Evolutionary conservation across 495 filamentous ascomycete species (phyloP), one percentile per base, ranked within the genome.

Genomic region (Penicillium flavigenum): DNA sequence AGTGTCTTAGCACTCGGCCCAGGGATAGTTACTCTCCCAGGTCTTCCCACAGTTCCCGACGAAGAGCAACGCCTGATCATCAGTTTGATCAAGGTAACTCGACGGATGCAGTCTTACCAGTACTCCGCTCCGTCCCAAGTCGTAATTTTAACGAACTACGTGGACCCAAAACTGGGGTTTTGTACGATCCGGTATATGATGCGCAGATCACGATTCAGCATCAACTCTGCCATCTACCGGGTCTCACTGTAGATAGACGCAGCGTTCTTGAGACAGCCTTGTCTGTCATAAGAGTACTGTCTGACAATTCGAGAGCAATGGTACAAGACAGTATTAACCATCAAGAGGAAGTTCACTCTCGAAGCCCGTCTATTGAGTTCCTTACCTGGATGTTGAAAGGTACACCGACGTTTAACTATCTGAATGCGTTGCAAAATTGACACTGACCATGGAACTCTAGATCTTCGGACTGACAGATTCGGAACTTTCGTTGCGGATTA

Each of bases 321-420:
- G 39, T 24, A 31, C 39, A 53, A 45, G 38, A 29, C 27, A 48
- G 32, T 20, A 17, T 42, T 8, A 29, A 12, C 10, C 19, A 27
- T 19, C 39, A 26, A 19, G 42, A 5, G 19, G 29, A 43, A 36
- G 50, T 38, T 16, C 24, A 17, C 2, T 39, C 36, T 16, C 47
- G 48, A 20, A 41, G 41, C 14, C 45, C 51, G 19, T 59, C 59
- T 6, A 12, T 46, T 17, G 65, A 67, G 43, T 61, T 63, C 16
- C 47, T 67, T 5, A 31, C 47, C 16, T 67, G 65, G 65, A 67
- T 67, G 62, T 42, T 67, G 36, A 59, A 63, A 56, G 65, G 65
- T 64, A 60, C n/a, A 38, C 2, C n/a, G 29, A 26, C 7, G 14
- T 19, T 41, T 1, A 19, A 16, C 10, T 22, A 19, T 38, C 6